phyloP scores from a whole-genome alignment of 2,329 filamentous ascomycete species.

The Arthrobotrys entomopaga region DNA sequence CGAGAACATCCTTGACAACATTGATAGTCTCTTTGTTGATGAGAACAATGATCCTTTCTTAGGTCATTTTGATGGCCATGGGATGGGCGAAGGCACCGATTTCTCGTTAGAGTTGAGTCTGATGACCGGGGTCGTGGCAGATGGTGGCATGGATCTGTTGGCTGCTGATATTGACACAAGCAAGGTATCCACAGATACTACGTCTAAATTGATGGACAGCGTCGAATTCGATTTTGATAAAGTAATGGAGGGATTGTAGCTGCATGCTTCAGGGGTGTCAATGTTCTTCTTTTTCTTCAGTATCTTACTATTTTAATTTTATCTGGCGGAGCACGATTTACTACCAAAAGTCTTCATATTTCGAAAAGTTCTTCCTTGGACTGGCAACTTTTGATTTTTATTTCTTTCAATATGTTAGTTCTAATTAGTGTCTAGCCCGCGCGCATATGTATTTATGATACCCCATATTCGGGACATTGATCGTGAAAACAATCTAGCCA shows the following conservation, averaged over 20 bases:
- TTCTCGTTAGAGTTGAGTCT: slow-evolving; percentile 45
- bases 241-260: slow-evolving; percentile 57
- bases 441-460: slow-evolving; percentile 46
- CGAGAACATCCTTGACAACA: slow-evolving; percentile 55
- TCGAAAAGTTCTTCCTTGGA: slow-evolving; percentile 3
- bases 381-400: not conserved
- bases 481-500: too few relatives aligned
- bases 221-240: slow-evolving; percentile 59
- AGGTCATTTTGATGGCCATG: slow-evolving; percentile 56
- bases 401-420: slow-evolving; percentile 5
- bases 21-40: slow-evolving; percentile 53
- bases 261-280: slow-evolving; percentile 24
- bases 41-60: slow-evolving; percentile 59
- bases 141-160: slow-evolving; percentile 41
- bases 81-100: slow-evolving; percentile 41
- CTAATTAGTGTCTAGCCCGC: slow-evolving; percentile 12
- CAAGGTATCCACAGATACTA: slow-evolving; percentile 54
- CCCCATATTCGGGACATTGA: slow-evolving; percentile 36
- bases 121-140: slow-evolving; percentile 39
- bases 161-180: slow-evolving; percentile 28
- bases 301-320: slow-evolving; percentile 6
- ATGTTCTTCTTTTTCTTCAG: too few relatives aligned
- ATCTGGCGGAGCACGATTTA: not conserved
- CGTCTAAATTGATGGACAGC: slow-evolving; percentile 57
- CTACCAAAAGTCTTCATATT: not conserved